phyloP scores from a whole-genome alignment of 805 yeast genomes.

The Yamadazyma akitaensis region DNA sequence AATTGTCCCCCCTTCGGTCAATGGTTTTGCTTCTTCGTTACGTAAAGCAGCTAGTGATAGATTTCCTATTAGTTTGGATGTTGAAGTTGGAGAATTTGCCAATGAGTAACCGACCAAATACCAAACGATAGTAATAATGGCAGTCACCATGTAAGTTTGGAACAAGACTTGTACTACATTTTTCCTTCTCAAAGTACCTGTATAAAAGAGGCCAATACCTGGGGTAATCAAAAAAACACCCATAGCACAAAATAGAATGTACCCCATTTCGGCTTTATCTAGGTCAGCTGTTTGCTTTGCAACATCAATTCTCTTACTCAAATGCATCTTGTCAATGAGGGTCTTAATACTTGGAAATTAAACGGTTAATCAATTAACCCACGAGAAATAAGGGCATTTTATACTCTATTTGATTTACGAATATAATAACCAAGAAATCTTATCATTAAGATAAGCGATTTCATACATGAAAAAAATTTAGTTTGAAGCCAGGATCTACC shows the following conservation, averaged over 20 bases:
- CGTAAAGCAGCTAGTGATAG: conserved; percentile 39
- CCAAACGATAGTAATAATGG: conserved; percentile 39
- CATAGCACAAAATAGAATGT: conserved; percentile 45
- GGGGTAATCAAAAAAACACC: conserved; percentile 49
- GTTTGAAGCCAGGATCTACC: background rate
- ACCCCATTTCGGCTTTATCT: conserved; percentile 47
- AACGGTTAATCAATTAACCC: too few relatives aligned
- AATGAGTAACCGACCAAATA: conserved; percentile 45
- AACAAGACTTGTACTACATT: conserved; percentile 42
- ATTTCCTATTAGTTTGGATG: conserved; percentile 31
- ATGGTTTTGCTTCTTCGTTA: conserved; percentile 37
- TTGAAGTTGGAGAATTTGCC: conserved; percentile 35
- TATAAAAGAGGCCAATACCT: conserved; percentile 43
- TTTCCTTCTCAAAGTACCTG: conserved; percentile 41
- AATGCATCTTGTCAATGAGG: background rate
- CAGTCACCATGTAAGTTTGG: conserved; percentile 43
- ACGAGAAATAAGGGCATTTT: too few relatives aligned
- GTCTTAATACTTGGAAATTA: background rate
- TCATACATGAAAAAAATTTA: too few relatives aligned
- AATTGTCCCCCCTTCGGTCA: conserved; percentile 43
- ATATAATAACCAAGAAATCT: too few relatives aligned
- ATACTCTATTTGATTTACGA: too few relatives aligned
- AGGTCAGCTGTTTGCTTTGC: conserved; percentile 22
- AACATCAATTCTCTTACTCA: background rate
- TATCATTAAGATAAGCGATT: too few relatives aligned